phyloP scores from a whole-genome alignment of 2,329 filamentous ascomycete genomes.

The Aspergillus fumigatiaffinis region DNA sequence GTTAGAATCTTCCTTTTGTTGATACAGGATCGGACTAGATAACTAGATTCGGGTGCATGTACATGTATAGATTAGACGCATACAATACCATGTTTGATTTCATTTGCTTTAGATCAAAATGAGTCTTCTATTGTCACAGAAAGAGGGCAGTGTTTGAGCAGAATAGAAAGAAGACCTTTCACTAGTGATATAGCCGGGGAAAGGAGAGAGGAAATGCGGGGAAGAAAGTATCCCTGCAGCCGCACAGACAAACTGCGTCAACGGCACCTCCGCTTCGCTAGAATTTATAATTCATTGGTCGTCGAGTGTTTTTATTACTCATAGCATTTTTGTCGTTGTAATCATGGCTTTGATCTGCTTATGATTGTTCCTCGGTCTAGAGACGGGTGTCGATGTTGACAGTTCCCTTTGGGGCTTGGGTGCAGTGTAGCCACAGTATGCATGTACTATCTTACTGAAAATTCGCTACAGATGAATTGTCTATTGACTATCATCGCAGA shows the following conservation, averaged over 20 bases:
- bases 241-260: background rate
- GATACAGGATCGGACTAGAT: constrained; percentile 3
- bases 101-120: background rate
- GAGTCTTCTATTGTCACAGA: background rate
- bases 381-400: background rate
- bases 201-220: constrained; percentile 6
- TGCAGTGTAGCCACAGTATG: background rate
- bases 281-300: background rate
- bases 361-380: background rate
- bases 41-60: background rate
- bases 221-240: constrained; percentile 1
- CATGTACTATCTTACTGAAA: background rate
- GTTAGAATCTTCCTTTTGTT: constrained; percentile 4
- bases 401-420: background rate
- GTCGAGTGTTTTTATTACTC: background rate
- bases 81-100: background rate
- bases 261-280: background rate
- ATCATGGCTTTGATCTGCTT: background rate
- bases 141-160: background rate
- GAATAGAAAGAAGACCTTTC: background rate
- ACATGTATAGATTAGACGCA: background rate
- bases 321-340: background rate
- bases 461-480: background rate
- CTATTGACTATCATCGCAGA: background rate
- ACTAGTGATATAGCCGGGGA: constrained; percentile 17